Percentiles rank a stretch among this genome's conserved stretches.
Conservation (phyloP, 805 yeast species). For the Tetrapisispora namnaoensis region DNA sequence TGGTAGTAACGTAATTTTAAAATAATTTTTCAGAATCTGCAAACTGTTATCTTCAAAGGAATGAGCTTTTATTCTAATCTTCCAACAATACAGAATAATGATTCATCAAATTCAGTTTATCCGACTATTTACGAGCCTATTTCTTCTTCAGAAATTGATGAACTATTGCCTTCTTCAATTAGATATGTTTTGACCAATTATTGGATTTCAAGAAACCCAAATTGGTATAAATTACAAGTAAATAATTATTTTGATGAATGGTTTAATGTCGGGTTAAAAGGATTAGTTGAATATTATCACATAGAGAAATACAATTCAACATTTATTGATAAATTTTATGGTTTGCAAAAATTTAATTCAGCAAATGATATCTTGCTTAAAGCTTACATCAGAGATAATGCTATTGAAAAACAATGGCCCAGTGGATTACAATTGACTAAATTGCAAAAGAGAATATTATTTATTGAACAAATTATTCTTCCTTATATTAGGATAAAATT, state of each 20-base stretch:
- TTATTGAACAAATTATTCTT: constrained; percentile 51
- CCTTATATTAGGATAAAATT: constrained; percentile 65
- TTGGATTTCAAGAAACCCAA: constrained; percentile 64
- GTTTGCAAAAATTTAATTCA: constrained; percentile 51
- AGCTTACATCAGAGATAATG: constrained; percentile 2
- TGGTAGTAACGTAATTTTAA: too few relatives aligned
- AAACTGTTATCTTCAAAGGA: too few relatives aligned
- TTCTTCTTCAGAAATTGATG: constrained; percentile 70
- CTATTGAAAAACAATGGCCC: constrained; percentile 11
- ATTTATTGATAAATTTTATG: constrained; percentile 88
- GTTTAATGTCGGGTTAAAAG: constrained; percentile 49
- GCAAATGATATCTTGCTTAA: constrained; percentile 12
- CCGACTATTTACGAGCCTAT: constrained; percentile 87
- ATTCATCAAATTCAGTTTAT: constrained; percentile 7
- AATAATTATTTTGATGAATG: constrained; percentile 62
- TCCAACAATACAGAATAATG: constrained; percentile 14
- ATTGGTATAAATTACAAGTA: constrained; percentile 48
- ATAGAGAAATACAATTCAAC: constrained; percentile 69
- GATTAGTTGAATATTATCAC: constrained; percentile 61
- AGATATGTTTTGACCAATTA: constrained; percentile 73
- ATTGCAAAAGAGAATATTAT: constrained; percentile 43
- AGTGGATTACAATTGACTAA: constrained; percentile 36
- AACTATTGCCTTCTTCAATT: constrained; percentile 70
- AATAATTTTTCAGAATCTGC: too few relatives aligned
- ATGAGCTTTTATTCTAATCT: constrained; percentile 29